Evolutionary conservation across 2,329 filamentous ascomycete genomes (phyloP).

Genomic region (Graphilbum sp.): DNA sequence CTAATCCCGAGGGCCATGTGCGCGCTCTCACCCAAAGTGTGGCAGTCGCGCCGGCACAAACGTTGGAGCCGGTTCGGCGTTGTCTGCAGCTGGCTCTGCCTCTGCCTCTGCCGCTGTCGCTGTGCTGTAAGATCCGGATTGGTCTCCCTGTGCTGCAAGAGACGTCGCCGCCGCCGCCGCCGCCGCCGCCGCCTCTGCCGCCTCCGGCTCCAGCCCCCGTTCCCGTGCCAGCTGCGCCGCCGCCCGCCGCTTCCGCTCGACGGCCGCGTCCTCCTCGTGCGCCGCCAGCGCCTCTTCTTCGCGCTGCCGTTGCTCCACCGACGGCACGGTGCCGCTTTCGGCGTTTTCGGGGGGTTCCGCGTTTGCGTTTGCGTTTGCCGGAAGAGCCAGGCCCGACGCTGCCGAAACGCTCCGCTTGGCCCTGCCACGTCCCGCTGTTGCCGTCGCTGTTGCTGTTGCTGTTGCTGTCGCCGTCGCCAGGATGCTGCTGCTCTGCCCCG

Average conservation of each 20-base stretch:
- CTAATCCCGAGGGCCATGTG: too few species aligned
- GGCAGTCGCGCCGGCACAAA: conserved; percentile 46
- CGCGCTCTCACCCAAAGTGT: conserved; percentile 26
- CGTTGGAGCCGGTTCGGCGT: background rate
- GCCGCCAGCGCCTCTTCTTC: conserved; percentile 34
- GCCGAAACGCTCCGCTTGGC: too few species aligned
- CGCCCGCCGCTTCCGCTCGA: conserved; percentile 34
- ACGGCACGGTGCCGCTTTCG: too few species aligned
- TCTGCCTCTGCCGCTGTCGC: background rate
- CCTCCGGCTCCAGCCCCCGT: conserved; percentile 24
- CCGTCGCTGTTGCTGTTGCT: too few species aligned
- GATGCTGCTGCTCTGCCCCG: conserved; percentile 16
- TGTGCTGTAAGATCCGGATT: too few species aligned
- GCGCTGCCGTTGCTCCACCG: too few species aligned
- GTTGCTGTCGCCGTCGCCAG: too few species aligned
- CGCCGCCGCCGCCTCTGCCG: conserved; percentile 4
- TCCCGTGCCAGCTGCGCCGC: conserved; percentile 34
- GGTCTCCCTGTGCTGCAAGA: too few species aligned
- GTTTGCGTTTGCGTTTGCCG: too few species aligned
- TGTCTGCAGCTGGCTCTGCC: background rate
- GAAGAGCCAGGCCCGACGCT: too few species aligned
- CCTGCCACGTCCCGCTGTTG: too few species aligned
- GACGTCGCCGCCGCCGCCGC: background rate
- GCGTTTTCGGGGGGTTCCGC: too few species aligned
- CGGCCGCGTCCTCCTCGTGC: conserved; percentile 34